These are phyloP conservation scores for Borealophlyctis nickersoniae DNA, from an alignment of 192 early-diverging fungal genomes.

Conservation along the genomic window DNA sequence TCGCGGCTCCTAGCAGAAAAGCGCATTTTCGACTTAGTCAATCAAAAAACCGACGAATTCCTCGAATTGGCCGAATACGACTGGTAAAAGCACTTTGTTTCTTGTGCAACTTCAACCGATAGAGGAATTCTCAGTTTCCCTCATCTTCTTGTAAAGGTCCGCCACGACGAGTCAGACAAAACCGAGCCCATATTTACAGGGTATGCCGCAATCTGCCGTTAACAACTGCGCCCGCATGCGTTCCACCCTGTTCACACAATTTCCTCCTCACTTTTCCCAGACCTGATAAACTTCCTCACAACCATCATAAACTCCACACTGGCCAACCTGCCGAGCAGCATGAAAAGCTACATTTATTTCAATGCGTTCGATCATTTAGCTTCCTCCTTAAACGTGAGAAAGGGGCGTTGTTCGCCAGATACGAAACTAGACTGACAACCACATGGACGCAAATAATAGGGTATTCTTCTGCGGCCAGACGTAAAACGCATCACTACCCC, in stretches of 20 bases:
- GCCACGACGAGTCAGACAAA: conserved; percentile 42
- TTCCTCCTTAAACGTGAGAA: conserved; percentile 55
- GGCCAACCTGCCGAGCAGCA: conserved; percentile 59
- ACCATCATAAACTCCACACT: conserved; percentile 68
- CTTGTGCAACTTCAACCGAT: no score
- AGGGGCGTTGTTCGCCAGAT: no score
- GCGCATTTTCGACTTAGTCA: conserved; percentile 73
- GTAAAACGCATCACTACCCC: conserved; percentile 58
- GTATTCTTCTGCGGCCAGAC: conserved; percentile 55
- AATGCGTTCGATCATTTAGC: conserved; percentile 74
- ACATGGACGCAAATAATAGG: no score
- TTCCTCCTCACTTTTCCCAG: conserved; percentile 32
- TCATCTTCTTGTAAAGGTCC: conserved; percentile 43
- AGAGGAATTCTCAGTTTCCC: conserved; percentile 1
- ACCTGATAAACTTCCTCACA: conserved; percentile 67
- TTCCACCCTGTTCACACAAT: no score
- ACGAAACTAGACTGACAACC: no score
- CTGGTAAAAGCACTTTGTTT: conserved; percentile 50
- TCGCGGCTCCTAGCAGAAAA: conserved; percentile 71
- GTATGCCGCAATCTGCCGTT: no score
- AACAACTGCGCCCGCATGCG: no score
- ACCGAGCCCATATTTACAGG: conserved; percentile 70
- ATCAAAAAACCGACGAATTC: conserved; percentile 78
- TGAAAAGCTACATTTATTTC: conserved; percentile 67
- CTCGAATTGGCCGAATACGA: conserved; percentile 81